These are phyloP conservation scores for Auricularia sp. DNA, from an alignment of 768 basidiomycete species.

Conservation along the genomic window DNA sequence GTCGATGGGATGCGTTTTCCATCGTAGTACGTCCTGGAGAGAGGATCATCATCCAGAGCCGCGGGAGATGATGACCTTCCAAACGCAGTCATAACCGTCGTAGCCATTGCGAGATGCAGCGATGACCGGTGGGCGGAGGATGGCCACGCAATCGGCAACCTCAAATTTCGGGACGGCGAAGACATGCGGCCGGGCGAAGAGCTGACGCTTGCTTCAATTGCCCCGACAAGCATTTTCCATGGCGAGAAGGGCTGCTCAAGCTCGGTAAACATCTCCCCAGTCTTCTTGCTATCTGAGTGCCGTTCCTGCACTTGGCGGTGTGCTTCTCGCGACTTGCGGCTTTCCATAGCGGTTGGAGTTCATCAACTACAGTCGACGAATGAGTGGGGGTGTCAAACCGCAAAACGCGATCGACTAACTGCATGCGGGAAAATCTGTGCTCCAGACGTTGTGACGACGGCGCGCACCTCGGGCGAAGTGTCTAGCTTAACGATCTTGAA, in stretches of 20 bases:
- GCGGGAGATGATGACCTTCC: too few species aligned
- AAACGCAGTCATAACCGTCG: too few species aligned
- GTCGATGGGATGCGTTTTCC: too few species aligned
- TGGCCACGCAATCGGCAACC: too few species aligned
- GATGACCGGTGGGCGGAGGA: too few species aligned
- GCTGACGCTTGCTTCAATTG: too few species aligned
- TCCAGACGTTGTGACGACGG: slow-evolving; percentile 57
- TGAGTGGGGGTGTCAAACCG: background rate
- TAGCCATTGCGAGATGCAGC: too few species aligned
- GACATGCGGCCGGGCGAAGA: too few species aligned
- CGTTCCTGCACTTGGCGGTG: slow-evolving; percentile 39
- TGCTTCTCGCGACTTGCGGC: slow-evolving; percentile 28
- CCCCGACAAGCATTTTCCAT: too few species aligned
- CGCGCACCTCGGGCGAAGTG: slow-evolving; percentile 70
- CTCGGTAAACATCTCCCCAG: slow-evolving; percentile 38
- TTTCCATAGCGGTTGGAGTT: slow-evolving; percentile 34
- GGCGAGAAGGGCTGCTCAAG: slow-evolving; percentile 65
- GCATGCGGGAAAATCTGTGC: slow-evolving; percentile 72
- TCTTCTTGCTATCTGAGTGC: slow-evolving; percentile 39
- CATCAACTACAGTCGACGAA: slow-evolving; percentile 40
- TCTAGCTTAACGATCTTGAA: slow-evolving; percentile 29
- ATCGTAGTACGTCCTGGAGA: too few species aligned
- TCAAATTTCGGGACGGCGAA: too few species aligned
- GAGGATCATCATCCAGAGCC: too few species aligned
- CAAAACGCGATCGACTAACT: slow-evolving; percentile 24